A percentile compares a stretch with the other conserved stretches of the same genome.
Evolutionary conservation across 176 grass and related monocot species (phyloP).

Genomic region (Avena insularis): DNA sequence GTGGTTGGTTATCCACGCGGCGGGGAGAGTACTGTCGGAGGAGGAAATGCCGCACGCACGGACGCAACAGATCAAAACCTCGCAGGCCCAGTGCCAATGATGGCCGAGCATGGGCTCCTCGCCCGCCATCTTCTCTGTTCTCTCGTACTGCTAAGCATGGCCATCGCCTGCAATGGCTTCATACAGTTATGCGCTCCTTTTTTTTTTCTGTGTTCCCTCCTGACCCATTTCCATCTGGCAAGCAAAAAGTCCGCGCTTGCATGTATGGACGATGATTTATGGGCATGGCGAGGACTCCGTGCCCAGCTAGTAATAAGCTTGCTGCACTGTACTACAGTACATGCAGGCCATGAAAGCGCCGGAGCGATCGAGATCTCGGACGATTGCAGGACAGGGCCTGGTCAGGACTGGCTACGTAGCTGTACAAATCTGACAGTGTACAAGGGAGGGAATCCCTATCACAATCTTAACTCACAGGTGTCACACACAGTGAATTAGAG

Average conservation of each 20-base stretch:
- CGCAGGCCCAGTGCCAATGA: conserved; percentile 28
- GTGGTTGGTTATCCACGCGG: too few relatives aligned
- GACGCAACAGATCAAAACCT: conserved; percentile 17
- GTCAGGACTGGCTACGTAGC: not conserved
- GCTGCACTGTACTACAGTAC: conserved; percentile 8
- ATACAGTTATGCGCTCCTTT: not conserved
- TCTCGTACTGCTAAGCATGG: not conserved
- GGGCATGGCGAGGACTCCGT: conserved; percentile 25
- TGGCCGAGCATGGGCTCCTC: conserved; percentile 37
- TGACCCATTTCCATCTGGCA: not conserved
- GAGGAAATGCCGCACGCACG: conserved; percentile 46
- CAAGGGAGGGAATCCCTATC: too few relatives aligned
- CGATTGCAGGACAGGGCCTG: not conserved
- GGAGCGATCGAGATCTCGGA: conserved; percentile 28
- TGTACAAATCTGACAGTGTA: conserved; percentile 10
- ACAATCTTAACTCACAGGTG: too few relatives aligned
- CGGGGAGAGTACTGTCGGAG: not conserved
- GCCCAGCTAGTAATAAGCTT: conserved; percentile 15
- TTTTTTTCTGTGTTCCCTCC: not conserved
- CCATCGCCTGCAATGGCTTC: not conserved
- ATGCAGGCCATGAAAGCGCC: too few relatives aligned
- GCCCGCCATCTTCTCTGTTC: not conserved
- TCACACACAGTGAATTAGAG: not conserved
- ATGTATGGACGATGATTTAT: conserved; percentile 29
- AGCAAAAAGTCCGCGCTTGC: conserved; percentile 7